Percentiles rank a stretch among this genome's conserved stretches.
These are phyloP conservation scores for Peronospora destructor DNA, from an alignment of 352 stramenopile species.

Conservation along the genomic window DNA sequence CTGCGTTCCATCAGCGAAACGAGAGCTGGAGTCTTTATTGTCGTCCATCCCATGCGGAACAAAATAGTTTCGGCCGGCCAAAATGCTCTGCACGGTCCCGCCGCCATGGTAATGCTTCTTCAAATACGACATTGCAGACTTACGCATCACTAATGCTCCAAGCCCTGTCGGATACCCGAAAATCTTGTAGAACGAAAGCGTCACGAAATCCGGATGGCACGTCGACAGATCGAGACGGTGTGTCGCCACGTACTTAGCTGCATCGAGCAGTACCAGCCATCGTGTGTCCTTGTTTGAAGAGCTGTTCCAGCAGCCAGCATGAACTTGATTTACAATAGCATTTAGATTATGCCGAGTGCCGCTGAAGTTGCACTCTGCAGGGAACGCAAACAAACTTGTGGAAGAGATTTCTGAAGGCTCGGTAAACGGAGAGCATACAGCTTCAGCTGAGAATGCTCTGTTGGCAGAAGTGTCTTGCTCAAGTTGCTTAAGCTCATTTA, in stretches of 20 bases:
- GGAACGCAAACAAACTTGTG: no score
- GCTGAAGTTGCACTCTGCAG: no score
- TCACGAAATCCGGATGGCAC: conserved; percentile 52
- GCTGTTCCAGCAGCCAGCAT: no score
- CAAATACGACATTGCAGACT: conserved; percentile 30
- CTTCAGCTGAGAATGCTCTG: background rate
- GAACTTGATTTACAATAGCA: no score
- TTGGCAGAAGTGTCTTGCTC: background rate
- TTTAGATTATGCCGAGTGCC: no score
- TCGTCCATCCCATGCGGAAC: conserved; percentile 26
- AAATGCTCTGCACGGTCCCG: conserved; percentile 54
- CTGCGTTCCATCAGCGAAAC: conserved; percentile 57
- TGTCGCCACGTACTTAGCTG: conserved; percentile 60
- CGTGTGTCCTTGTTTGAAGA: no score
- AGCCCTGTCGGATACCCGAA: conserved; percentile 70
- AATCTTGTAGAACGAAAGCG: conserved; percentile 81
- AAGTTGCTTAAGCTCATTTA: conserved; percentile 39
- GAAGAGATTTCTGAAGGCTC: no score
- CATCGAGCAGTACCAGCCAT: no score
- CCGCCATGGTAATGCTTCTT: conserved; percentile 59
- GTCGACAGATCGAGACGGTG: conserved; percentile 45
- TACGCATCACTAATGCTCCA: conserved; percentile 53
- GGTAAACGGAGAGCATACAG: no score
- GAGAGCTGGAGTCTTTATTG: conserved; percentile 11
- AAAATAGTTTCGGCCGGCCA: conserved; percentile 37